A percentile compares a stretch with the other conserved stretches of the same genome.
Conservation (phyloP, 2,329 filamentous ascomycete species). For the Arthrobotrys pseudoclavata region DNA sequence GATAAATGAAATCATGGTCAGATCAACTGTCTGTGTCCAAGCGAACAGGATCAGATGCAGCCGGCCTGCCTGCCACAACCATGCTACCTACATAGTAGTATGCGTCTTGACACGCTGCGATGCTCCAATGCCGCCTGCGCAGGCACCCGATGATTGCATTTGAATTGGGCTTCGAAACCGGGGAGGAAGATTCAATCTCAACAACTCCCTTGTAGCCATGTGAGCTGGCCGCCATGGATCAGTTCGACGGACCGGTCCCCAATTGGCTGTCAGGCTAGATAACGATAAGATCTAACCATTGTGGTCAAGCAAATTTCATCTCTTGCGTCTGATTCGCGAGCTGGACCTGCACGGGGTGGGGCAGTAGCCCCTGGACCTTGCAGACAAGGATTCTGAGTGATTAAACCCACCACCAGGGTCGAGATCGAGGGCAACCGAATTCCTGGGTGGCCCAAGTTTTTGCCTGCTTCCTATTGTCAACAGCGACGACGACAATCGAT, state of each 20-base stretch:
- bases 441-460: conserved; percentile 55
- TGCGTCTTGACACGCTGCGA: conserved; percentile 8
- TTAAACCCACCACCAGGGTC: conserved; percentile 54
- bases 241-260: conserved; percentile 27
- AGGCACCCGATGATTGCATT: conserved; percentile 8
- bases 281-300: conserved; percentile 54
- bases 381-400: conserved; percentile 57
- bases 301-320: conserved; percentile 39
- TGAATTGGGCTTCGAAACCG: conserved; percentile 11
- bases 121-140: conserved; percentile 9
- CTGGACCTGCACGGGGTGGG: conserved; percentile 28
- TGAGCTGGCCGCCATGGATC: conserved; percentile 29
- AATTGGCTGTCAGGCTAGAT: conserved; percentile 39
- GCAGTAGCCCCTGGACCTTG: conserved; percentile 57
- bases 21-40: conserved; percentile 35
- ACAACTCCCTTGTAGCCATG: conserved; percentile 20
- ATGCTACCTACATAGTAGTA: not conserved
- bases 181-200: conserved; percentile 19
- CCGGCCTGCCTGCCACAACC: conserved; percentile 10
- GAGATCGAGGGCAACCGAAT: conserved; percentile 53
- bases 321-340: conserved; percentile 54
- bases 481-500: conserved; percentile 34
- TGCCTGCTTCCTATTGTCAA: conserved; percentile 33
- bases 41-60: conserved; percentile 28
- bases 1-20: conserved; percentile 37